Conservation (phyloP, 176 grass and related monocot species). For the Elaeis guineensis region DNA sequence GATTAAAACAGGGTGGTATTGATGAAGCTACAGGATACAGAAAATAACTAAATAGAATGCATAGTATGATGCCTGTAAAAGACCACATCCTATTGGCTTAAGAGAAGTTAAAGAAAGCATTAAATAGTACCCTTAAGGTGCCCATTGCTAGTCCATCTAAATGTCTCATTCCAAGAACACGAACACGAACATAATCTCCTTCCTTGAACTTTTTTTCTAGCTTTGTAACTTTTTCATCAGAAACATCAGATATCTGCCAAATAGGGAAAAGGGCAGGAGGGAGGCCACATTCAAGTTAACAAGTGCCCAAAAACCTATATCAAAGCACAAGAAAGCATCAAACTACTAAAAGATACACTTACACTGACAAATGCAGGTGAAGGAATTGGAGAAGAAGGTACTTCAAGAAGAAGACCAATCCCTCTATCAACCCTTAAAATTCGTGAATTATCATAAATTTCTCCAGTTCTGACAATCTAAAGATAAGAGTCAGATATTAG, state of each 20-base stretch:
- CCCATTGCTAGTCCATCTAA: slow-evolving; percentile 80
- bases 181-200: slow-evolving; percentile 60
- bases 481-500: slow-evolving; percentile 8
- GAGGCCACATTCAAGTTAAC: no score
- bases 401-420: slow-evolving; percentile 79
- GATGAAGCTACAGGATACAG: no score
- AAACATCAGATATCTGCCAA: slow-evolving; percentile 60
- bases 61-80: no score
- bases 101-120: background rate
- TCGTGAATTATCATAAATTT: slow-evolving; percentile 69
- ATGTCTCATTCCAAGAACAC: slow-evolving; percentile 70
- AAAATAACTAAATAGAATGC: no score
- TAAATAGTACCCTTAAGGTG: slow-evolving; percentile 60
- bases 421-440: slow-evolving; percentile 80
- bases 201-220: slow-evolving; percentile 84
- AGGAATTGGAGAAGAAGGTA: slow-evolving; percentile 61
- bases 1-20: no score
- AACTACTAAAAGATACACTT: slow-evolving; percentile 31
- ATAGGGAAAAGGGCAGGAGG: no score
- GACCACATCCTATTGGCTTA: no score
- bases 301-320: slow-evolving; percentile 15
- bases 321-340: slow-evolving; percentile 1
- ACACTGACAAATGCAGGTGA: slow-evolving; percentile 80
- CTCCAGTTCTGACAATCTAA: slow-evolving; percentile 73
- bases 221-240: slow-evolving; percentile 70